Percentiles rank a stretch among this genome's conserved stretches.
Conservation (phyloP, 2,329 filamentous ascomycete genomes). For the Mycogone perniciosa region DNA sequence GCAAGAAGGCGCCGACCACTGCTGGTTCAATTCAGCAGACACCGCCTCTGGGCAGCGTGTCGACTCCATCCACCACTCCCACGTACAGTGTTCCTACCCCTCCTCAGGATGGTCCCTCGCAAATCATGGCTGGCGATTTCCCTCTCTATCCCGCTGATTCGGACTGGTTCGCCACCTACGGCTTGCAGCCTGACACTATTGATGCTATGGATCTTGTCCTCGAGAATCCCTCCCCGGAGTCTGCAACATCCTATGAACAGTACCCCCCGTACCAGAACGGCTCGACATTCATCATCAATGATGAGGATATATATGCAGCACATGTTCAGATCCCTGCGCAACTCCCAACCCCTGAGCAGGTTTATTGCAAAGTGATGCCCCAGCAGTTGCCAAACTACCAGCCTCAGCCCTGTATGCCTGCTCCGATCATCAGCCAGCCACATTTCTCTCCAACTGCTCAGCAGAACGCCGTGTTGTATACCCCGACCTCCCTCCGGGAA, state of each 20-base stretch:
- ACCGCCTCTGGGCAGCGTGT: slow-evolving; percentile 55
- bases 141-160: slow-evolving; percentile 42
- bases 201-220: slow-evolving; percentile 36
- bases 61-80: slow-evolving; percentile 54
- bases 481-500: slow-evolving; percentile 54
- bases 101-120: slow-evolving; percentile 40
- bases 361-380: slow-evolving; percentile 40
- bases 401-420: slow-evolving; percentile 20
- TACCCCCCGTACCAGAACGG: slow-evolving; percentile 56
- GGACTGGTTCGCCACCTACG: slow-evolving; percentile 37
- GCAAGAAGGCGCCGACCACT: slow-evolving; percentile 50
- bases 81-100: slow-evolving; percentile 50
- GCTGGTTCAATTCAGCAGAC: slow-evolving; percentile 45
- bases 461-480: slow-evolving; percentile 61
- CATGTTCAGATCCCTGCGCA: slow-evolving; percentile 51
- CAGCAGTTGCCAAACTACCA: slow-evolving; percentile 34
- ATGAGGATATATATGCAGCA: slow-evolving; percentile 57
- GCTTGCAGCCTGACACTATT: slow-evolving; percentile 27
- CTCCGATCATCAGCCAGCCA: slow-evolving; percentile 18
- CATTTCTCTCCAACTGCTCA: slow-evolving; percentile 67
- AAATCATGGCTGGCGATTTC: slow-evolving; percentile 36
- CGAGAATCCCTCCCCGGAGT: slow-evolving; percentile 35
- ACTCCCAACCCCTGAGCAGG: slow-evolving; percentile 28
- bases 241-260: slow-evolving; percentile 38
- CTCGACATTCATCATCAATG: slow-evolving; percentile 53